Evolutionary conservation across 495 filamentous ascomycete genomes (phyloP), one percentile per base, ranked within the genome.

Genomic region (Aspergillus steynii): DNA sequence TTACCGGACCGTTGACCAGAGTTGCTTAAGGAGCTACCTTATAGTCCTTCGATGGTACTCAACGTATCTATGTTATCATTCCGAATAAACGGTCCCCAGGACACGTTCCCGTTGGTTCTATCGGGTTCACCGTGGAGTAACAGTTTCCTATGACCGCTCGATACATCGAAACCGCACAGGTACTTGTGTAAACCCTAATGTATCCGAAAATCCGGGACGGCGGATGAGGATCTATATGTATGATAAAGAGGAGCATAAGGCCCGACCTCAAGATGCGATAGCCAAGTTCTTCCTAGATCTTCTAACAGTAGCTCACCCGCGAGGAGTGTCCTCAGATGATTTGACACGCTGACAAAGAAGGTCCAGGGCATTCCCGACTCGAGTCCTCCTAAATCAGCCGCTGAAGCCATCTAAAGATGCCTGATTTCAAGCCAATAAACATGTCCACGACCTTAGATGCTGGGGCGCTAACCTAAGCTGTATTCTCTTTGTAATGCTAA

Each of bases 341-440:
- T 55, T 7, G n/a, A 25, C 9, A 37, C 29, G 52, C 29, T 55
- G 29, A 55, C 32, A 55, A 14, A 28, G n/a, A 37, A 37, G 14
- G 34, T 55, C 1, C 31, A 55, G 53, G 53, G 25, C 53, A 55
- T 55, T 55, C 53, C 12, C 31, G 53, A 55, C 52, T 34, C 52
- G 31, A 31, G 52, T 15, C 1, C 52, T 0, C 8, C 52, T 31
- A 54, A 34, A 15, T 32, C 52, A 15, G 29, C 52, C 52, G 10
- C 52, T 31, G 52, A 54, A 14, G 52, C n/a, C 28, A 54, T 54
- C 52, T 37, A 54, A 25, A 15, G 52, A 14, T 1, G 37, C 29
- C 52, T 31, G 29, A 2, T 54, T 54, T 29, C 52, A 54, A 15
- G 20, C 52, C 1, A 54, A 37, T 31, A 54, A 8, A 0, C 52